Conservation (phyloP, 306 rosid species). For the Cicer pinnatifidum region DNA sequence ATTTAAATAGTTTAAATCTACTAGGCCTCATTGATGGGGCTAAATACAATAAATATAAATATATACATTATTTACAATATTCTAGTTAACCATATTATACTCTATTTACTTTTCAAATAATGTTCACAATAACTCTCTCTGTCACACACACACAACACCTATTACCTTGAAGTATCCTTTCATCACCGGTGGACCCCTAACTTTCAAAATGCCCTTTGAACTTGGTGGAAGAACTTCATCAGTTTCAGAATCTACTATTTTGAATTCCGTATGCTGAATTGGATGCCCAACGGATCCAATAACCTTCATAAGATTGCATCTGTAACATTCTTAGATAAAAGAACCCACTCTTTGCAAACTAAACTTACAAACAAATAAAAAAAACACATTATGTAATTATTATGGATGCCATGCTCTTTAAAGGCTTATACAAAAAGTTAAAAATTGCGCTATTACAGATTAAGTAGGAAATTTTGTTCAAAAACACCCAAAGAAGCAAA, state of each 20-base stretch:
- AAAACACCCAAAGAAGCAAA: background rate
- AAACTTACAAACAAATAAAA: conserved; percentile 11
- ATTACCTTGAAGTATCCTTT: conserved; percentile 89
- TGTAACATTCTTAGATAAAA: conserved; percentile 52
- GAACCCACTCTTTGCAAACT: conserved; percentile 48
- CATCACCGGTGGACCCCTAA: conserved; percentile 82
- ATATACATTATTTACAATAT: no score
- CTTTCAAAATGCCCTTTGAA: conserved; percentile 77
- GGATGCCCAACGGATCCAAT: conserved; percentile 95
- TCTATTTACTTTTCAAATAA: no score
- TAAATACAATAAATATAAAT: no score
- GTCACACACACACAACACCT: background rate
- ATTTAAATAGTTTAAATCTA: no score
- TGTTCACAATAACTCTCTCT: background rate
- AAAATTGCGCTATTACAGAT: conserved; percentile 23
- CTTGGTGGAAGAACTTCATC: conserved; percentile 78
- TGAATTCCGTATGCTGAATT: conserved; percentile 69
- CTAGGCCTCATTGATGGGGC: no score
- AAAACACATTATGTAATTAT: conserved; percentile 14
- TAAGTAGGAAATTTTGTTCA: background rate
- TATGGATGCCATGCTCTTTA: conserved; percentile 15
- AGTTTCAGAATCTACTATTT: conserved; percentile 74
- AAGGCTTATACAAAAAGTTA: background rate
- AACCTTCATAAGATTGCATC: conserved; percentile 74
- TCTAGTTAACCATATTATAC: no score